Evolutionary conservation across 164 flowering plant species (phyloP), one percentile per base, ranked within the genome.

Genomic region (Santalum album): DNA sequence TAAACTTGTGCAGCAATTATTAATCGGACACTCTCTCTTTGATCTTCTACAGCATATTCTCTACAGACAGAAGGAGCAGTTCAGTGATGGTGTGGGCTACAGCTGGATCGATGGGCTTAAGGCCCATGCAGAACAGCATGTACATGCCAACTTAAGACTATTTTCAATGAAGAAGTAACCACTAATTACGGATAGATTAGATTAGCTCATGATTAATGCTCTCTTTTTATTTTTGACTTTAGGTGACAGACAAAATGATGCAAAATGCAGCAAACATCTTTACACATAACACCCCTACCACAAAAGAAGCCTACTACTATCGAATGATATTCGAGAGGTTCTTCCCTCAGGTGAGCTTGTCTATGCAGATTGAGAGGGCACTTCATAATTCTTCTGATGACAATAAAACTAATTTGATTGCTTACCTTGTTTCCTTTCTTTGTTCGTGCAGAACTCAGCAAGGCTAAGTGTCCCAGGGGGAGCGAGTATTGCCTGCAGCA

Each of bases 101-200:
- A 86, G 92, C 57, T 91, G 98, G 98, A 91, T 91, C 40, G 96
- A 91, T 72, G 95, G 95, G 12, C 87, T 91, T 27, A 88, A 88
- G 75, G 81, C 77, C 17, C 98, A 89, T 69, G 87, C 96, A 53
- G 80, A 78, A n/a, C 61, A 64, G 27, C 79, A 84, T 75, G 96
- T 89, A 82, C 18, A 29, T 29, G 9, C 9, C 34, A 29, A 29
- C 34, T 9, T 29, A 29, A 29, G 34, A 29, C 9, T 29, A 4
- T 3, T 9, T 29, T 29, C 34, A n/a, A n/a, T n/a, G n/a, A n/a
- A n/a, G n/a, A n/a, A n/a, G n/a, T n/a, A n/a, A n/a, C n/a, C 34
- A 3, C 9, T 29, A 29, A 29, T 29, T 4, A 9, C 6, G 6
- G 9, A 9, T 29, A 29, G 4, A 29, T 29, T 29, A 7, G 12